These are phyloP conservation scores for Trichophyton benhamiae DNA, from an alignment of 2,329 filamentous ascomycete genomes.

Conservation along the genomic window DNA sequence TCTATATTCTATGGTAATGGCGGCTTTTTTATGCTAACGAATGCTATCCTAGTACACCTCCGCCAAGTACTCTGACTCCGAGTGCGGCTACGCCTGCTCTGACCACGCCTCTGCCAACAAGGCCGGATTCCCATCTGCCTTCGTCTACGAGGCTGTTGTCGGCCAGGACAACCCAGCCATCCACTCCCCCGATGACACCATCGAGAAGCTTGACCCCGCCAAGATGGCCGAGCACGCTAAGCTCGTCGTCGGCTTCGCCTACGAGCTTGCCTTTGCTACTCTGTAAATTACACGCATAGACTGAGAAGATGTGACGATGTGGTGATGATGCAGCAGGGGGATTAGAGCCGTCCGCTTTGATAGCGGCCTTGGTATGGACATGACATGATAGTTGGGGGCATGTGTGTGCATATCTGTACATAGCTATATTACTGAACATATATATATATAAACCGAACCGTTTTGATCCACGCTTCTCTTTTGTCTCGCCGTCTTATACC, in stretches of 20 bases:
- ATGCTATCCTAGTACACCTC: conserved; percentile 58
- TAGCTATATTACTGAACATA: not conserved
- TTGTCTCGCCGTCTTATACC: too few species aligned
- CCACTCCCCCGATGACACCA: conserved; percentile 59
- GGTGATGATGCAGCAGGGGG: not conserved
- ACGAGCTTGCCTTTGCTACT: conserved; percentile 58
- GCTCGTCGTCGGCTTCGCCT: conserved; percentile 70
- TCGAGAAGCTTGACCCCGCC: conserved; percentile 63
- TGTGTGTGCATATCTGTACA: not conserved
- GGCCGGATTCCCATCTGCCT: conserved; percentile 52
- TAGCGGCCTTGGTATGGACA: not conserved
- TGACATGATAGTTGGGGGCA: not conserved
- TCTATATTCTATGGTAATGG: not conserved
- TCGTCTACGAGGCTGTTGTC: conserved; percentile 52
- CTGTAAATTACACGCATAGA: not conserved
- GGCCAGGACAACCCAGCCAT: conserved; percentile 55
- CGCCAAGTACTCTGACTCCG: conserved; percentile 75
- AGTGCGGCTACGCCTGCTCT: conserved; percentile 77
- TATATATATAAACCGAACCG: not conserved
- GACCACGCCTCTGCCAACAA: conserved; percentile 36
- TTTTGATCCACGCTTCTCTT: too few species aligned
- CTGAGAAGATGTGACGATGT: not conserved
- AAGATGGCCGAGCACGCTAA: conserved; percentile 87
- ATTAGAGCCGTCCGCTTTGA: not conserved
- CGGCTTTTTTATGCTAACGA: not conserved